Conservation (phyloP, 768 basidiomycete genomes). For the Serendipita sp. region DNA sequence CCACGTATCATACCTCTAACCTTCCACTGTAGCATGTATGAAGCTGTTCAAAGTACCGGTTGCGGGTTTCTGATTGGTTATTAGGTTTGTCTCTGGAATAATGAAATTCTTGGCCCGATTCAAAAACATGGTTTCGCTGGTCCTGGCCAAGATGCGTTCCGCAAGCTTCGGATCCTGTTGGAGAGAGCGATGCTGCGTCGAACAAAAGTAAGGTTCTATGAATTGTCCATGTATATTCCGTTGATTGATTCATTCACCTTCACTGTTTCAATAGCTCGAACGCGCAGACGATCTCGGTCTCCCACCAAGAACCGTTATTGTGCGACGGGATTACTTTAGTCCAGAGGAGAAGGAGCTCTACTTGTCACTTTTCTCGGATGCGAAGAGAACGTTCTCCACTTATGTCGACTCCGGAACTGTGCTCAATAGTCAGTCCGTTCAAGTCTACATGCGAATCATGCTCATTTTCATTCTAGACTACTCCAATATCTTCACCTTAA, state of each 20-base stretch:
- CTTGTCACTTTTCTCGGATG: slow-evolving; percentile 77
- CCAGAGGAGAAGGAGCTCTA: slow-evolving; percentile 95
- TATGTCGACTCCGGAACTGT: slow-evolving; percentile 83
- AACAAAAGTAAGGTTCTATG: slow-evolving; percentile 41
- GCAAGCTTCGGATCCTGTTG: slow-evolving; percentile 75
- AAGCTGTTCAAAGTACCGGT: slow-evolving; percentile 34
- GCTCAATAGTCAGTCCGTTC: slow-evolving; percentile 58
- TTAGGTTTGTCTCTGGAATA: slow-evolving; percentile 92
- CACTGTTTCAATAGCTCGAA: slow-evolving; percentile 46
- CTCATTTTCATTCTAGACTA: slow-evolving; percentile 38
- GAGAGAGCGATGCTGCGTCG: slow-evolving; percentile 92
- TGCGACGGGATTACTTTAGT: slow-evolving; percentile 84
- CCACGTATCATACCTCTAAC: background rate
- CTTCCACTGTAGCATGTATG: background rate
- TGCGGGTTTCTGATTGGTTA: slow-evolving; percentile 14
- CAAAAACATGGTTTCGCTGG: slow-evolving; percentile 76
- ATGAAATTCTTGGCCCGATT: slow-evolving; percentile 89
- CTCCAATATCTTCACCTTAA: slow-evolving; percentile 74
- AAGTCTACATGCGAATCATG: slow-evolving; percentile 5
- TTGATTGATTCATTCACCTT: slow-evolving; percentile 9
- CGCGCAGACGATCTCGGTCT: slow-evolving; percentile 90
- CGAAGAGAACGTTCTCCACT: slow-evolving; percentile 78
- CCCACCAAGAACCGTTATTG: slow-evolving; percentile 78
- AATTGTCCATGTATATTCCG: background rate
- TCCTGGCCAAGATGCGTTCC: slow-evolving; percentile 70